Percentiles rank a stretch among this genome's conserved stretches.
Conservation (phyloP, 139 green algal species). For the Micractinium conductrix region DNA sequence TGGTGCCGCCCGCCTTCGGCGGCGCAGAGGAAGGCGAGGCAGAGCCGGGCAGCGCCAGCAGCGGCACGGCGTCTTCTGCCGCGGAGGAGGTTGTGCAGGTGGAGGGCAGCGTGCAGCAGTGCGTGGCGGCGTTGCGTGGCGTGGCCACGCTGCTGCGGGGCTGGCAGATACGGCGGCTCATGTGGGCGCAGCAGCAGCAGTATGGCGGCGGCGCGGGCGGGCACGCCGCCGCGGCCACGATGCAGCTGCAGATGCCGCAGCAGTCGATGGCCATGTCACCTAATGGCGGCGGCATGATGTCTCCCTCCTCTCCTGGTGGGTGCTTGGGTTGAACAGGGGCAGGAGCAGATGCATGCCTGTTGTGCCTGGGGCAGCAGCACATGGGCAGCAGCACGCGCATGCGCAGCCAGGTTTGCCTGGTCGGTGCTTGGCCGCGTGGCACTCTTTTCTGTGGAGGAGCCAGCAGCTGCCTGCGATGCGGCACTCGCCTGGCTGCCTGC, state of each 20-base stretch:
- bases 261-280: not conserved
- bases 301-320: constrained; percentile 19
- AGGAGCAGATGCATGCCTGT: not conserved
- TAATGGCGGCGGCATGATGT: not conserved
- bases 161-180: constrained; percentile 41
- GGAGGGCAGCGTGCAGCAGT: constrained; percentile 43
- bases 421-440: not conserved
- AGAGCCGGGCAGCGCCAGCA: constrained; percentile 24
- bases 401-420: not conserved
- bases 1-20: constrained; percentile 11
- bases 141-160: constrained; percentile 49
- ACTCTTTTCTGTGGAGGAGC: not conserved
- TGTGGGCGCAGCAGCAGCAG: constrained; percentile 6
- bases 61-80: not conserved
- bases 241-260: not conserved
- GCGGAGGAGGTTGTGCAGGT: constrained; percentile 48
- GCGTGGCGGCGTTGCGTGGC: constrained; percentile 39
- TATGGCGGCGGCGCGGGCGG: not conserved
- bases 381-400: not conserved
- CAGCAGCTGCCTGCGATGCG: no score
- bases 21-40: not conserved
- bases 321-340: not conserved
- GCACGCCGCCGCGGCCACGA: not conserved
- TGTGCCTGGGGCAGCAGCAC: not conserved
- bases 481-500: no score